Base-by-base conservation (phyloP, 2,329 filamentous ascomycete species). In the Stachybotrys echinatus region DNA sequence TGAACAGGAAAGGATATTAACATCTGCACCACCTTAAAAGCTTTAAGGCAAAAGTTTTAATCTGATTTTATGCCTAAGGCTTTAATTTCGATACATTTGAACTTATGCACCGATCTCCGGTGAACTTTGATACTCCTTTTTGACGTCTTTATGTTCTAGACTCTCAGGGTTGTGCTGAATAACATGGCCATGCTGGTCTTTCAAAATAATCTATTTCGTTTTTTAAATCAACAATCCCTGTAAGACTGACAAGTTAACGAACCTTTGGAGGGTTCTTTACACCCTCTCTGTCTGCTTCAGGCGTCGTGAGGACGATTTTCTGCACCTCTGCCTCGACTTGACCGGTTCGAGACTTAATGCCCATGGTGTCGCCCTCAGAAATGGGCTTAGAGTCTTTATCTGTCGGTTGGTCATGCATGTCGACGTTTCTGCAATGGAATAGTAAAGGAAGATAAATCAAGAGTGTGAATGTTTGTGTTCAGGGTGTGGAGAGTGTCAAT, bases 191-290 rank as follows among this genome's bases (percentile, higher is more conserved):
- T 45, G 20, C 22, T 45, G 21, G 22, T 45, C 42, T 23, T 45
- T 45, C 6, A 45, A 17, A 12, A 45, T 45, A 23, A 45, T 45
- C 42, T 45, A 21, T 12, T 4, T 17, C 22, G 7, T 6, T 3
- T 21, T 23, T 12, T 23, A 17, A 21, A 45, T 23, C 12, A 10
- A 23, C 14, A 5, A 12, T 20, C 6, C 17, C 5, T 20, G 17
- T 20, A 10, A 12, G 14, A 22, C 12, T 22, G n/a, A 20, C n/a
- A 12, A 42, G 18, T 20, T 5, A 42, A 20, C 40, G 6, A n/a
- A 45, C 42, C 42, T 45, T 45, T 22, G 42, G 42, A 22, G 42
- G 42, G 23, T 45, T 20, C 20, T 45, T 45, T 23, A 45, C 42
- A 10, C 20, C 19, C 14, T 45, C 42, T 23, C 42, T 22, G 12